phyloP scores from a whole-genome alignment of 2,329 filamentous ascomycete genomes.

The Metarhizium guizhouense region DNA sequence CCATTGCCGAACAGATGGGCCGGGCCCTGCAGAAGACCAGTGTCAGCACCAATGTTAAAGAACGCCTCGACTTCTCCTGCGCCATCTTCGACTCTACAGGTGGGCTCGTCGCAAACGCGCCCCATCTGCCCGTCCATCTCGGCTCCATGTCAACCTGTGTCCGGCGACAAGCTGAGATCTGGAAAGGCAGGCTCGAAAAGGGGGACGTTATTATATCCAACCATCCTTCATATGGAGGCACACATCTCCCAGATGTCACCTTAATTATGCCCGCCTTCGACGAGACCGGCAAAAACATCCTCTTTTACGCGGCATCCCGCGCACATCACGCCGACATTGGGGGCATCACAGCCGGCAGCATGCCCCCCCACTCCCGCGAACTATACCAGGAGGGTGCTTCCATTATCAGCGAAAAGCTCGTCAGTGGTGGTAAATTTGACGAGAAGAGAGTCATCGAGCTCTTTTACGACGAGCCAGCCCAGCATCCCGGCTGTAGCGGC shows the following conservation, averaged over 20 bases:
- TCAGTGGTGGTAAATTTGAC: slow-evolving; percentile 68
- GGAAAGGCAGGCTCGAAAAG: slow-evolving; percentile 66
- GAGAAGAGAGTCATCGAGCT: slow-evolving; percentile 67
- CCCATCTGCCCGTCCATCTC: slow-evolving; percentile 71
- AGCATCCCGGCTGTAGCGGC: slow-evolving; percentile 67
- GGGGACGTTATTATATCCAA: slow-evolving; percentile 80
- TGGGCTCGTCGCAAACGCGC: slow-evolving; percentile 69
- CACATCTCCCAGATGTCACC: slow-evolving; percentile 75
- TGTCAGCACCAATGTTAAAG: slow-evolving; percentile 75
- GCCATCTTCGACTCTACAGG: slow-evolving; percentile 70
- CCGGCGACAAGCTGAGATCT: slow-evolving; percentile 67
- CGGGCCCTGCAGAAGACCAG: slow-evolving; percentile 71
- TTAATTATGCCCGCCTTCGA: slow-evolving; percentile 73
- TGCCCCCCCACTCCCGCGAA: slow-evolving; percentile 65
- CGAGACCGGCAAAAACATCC: slow-evolving; percentile 53
- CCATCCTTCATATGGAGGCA: slow-evolving; percentile 75
- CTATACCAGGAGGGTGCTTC: slow-evolving; percentile 55
- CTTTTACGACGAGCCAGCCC: slow-evolving; percentile 63
- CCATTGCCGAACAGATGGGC: slow-evolving; percentile 79
- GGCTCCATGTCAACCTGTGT: slow-evolving; percentile 80
- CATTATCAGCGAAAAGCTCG: slow-evolving; percentile 59
- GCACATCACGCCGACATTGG: slow-evolving; percentile 83
- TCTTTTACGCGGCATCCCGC: slow-evolving; percentile 74
- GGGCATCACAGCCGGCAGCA: slow-evolving; percentile 70
- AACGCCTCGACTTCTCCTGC: slow-evolving; percentile 74